Percentiles rank a stretch among this genome's conserved stretches.
Evolutionary conservation across 2,329 filamentous ascomycete species (phyloP).

Genomic region (Verticillium dahliae): DNA sequence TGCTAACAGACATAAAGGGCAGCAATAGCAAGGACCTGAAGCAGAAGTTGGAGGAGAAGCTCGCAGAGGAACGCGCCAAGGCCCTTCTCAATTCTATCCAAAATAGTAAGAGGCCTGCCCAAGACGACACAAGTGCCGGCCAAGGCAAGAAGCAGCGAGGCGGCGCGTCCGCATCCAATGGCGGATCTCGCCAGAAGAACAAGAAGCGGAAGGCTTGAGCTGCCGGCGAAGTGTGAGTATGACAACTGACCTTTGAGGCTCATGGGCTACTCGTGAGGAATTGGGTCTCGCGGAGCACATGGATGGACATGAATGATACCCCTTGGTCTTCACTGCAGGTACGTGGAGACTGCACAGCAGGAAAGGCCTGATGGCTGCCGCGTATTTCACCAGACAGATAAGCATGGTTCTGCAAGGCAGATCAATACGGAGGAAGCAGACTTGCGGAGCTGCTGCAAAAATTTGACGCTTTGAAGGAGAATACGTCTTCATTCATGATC

Average conservation of each 20-base stretch:
- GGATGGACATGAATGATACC: not conserved
- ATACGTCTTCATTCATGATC: too few relatives aligned
- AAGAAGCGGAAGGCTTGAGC: slow-evolving; percentile 17
- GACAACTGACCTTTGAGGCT: not conserved
- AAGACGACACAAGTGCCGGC: slow-evolving; percentile 23
- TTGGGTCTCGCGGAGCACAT: too few relatives aligned
- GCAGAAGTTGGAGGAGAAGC: slow-evolving; percentile 46
- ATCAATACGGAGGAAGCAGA: too few relatives aligned
- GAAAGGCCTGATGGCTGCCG: too few relatives aligned
- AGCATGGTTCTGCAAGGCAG: too few relatives aligned
- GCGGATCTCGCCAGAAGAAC: slow-evolving; percentile 13
- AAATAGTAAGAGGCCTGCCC: slow-evolving; percentile 30
- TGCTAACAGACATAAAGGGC: slow-evolving; percentile 22
- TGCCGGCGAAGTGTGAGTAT: not conserved
- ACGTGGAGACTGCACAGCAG: too few relatives aligned
- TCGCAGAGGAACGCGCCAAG: slow-evolving; percentile 49
- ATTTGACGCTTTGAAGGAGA: too few relatives aligned
- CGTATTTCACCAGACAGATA: too few relatives aligned
- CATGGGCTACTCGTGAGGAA: too few relatives aligned
- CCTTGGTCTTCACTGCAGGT: not conserved
- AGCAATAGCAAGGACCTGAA: slow-evolving; percentile 45
- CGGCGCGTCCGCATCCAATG: not conserved
- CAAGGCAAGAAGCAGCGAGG: slow-evolving; percentile 21
- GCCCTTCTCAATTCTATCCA: slow-evolving; percentile 40
- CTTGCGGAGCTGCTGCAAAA: too few relatives aligned